Percentiles rank a stretch among this genome's conserved stretches.
Conservation (phyloP, 208 protist genomes). For the Trypanosoma grayi region DNA sequence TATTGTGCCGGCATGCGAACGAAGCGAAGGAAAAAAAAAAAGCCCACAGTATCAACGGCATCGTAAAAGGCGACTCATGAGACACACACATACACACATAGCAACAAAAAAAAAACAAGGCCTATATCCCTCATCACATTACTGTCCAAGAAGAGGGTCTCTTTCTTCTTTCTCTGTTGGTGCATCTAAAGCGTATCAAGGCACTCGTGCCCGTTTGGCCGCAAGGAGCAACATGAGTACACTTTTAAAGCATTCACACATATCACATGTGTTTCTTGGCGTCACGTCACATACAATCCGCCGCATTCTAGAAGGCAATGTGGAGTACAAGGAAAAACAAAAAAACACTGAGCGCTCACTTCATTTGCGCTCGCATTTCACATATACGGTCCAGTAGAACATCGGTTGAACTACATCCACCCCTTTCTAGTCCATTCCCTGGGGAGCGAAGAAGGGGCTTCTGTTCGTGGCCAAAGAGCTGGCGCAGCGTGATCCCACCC, state of each 20-base stretch:
- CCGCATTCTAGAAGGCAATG: no score
- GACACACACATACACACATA: no score
- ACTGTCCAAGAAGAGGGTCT: no score
- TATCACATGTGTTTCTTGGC: no score
- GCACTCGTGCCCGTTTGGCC: no score
- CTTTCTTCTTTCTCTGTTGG: neutral
- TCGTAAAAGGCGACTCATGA: neutral
- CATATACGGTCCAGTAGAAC: conserved; percentile 15
- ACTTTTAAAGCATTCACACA: no score
- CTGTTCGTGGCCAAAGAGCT: conserved; percentile 8
- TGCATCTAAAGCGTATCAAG: neutral
- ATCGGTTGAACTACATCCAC: conserved; percentile 6
- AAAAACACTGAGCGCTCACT: neutral
- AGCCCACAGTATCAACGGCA: neutral
- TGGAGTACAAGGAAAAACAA: no score
- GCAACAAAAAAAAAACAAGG: conserved; percentile 19
- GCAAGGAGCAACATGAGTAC: no score
- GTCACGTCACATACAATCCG: no score
- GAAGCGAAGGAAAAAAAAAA: neutral
- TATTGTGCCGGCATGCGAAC: no score
- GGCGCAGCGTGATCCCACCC: conserved; percentile 2
- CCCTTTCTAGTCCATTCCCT: neutral
- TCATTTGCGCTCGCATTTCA: conserved; percentile 14
- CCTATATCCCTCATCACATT: no score
- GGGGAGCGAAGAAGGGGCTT: neutral